These are phyloP conservation scores for Buxus sempervirens DNA, from an alignment of 164 flowering plant species.

Conservation along the genomic window DNA sequence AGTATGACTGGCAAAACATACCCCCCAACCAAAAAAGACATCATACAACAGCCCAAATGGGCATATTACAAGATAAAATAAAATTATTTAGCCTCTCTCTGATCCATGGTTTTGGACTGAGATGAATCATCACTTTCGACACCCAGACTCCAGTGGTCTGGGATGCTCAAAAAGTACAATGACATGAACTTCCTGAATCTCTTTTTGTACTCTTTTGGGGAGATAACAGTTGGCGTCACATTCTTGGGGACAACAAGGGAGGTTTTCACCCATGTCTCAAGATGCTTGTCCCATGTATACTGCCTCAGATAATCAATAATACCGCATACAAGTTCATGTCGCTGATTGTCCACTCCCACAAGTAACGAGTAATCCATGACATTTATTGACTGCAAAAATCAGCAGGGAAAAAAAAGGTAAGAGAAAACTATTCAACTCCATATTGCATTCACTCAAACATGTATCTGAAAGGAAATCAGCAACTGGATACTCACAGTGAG, in stretches of 20 bases:
- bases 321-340: constrained; percentile 74
- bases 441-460: not conserved
- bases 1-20: too few species aligned
- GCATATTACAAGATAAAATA: too few species aligned
- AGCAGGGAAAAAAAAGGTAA: constrained; percentile 5
- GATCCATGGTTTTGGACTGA: constrained; percentile 8
- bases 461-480: not conserved
- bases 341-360: constrained; percentile 74
- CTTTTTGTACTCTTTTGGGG: constrained; percentile 85
- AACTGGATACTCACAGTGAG: constrained; percentile 63
- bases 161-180: constrained; percentile 60
- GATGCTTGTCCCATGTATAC: constrained; percentile 95
- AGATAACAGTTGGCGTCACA: constrained; percentile 69
- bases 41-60: too few species aligned
- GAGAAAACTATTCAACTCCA: not conserved
- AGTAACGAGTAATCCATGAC: constrained; percentile 98
- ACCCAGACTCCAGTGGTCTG: constrained; percentile 61
- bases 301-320: constrained; percentile 92
- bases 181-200: constrained; percentile 89
- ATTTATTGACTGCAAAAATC: constrained; percentile 63
- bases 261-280: constrained; percentile 88
- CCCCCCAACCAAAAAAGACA: too few species aligned
- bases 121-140: constrained; percentile 21
- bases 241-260: constrained; percentile 81
- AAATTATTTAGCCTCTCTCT: constrained; percentile 18